Evolutionary conservation across 805 yeast genomes (phyloP).

Genomic region (Tetrapisispora phaffii): DNA sequence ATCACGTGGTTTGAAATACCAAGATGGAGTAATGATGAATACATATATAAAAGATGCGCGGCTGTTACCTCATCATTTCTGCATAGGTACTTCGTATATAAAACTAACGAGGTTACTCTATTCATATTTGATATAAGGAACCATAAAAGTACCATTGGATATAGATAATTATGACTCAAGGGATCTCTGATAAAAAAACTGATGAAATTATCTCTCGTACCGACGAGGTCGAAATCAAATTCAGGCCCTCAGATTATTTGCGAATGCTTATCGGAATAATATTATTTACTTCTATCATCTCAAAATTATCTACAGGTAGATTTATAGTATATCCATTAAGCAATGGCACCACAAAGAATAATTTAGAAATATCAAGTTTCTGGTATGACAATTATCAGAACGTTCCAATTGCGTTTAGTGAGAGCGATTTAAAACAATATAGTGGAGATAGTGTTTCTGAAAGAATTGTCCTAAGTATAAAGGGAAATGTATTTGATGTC

Average conservation of each 20-base stretch:
- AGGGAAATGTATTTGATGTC: constrained; percentile 20
- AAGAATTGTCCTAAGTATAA: constrained; percentile 14
- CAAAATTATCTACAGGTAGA: constrained; percentile 7
- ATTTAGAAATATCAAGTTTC: constrained; percentile 6
- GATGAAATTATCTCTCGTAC: neutral
- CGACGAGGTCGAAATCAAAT: constrained; percentile 4
- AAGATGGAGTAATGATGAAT: too few species aligned
- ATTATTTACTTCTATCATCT: constrained; percentile 5
- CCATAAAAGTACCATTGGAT: neutral
- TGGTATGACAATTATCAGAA: constrained; percentile 9
- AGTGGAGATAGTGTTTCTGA: constrained; percentile 4
- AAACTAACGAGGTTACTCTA: too few species aligned
- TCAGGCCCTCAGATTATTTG: constrained; percentile 10
- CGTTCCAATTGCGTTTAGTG: constrained; percentile 8
- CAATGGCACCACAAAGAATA: too few species aligned
- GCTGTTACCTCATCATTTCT: too few species aligned
- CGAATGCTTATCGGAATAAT: constrained; percentile 13
- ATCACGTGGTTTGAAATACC: neutral
- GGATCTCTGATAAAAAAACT: neutral
- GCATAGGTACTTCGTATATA: too few species aligned
- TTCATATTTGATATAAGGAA: too few species aligned
- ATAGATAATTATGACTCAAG: neutral
- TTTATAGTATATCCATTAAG: constrained; percentile 5
- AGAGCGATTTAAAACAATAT: constrained; percentile 8
- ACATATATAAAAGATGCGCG: neutral